Percentiles rank a stretch among this genome's conserved stretches.
Conservation (phyloP, 768 basidiomycete genomes). For the Pleurotus giganteus region DNA sequence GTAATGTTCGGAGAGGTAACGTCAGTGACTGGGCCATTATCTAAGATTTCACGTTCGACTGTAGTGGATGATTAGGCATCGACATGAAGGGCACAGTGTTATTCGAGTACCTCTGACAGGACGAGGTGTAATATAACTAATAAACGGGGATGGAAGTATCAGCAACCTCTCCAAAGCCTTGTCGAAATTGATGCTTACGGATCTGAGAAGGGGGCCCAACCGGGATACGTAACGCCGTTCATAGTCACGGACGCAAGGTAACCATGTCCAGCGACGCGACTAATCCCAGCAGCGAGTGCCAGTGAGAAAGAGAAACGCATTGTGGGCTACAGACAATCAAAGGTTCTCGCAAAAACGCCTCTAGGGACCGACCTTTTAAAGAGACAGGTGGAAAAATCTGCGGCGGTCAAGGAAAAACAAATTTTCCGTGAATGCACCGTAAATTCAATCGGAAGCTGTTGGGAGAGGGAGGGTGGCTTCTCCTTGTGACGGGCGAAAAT, state of each 20-base stretch:
- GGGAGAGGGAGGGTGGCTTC: too few relatives aligned
- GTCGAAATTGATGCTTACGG: constrained; percentile 5
- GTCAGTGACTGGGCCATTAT: constrained; percentile 17
- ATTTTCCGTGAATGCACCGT: neutral
- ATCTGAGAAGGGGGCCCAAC: constrained; percentile 13
- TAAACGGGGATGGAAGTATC: neutral
- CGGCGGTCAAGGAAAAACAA: neutral
- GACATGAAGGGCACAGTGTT: neutral
- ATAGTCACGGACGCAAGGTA: constrained; percentile 12
- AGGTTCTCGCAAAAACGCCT: neutral
- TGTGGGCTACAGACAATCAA: neutral
- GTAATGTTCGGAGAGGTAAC: constrained; percentile 15
- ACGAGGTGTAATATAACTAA: constrained; percentile 8
- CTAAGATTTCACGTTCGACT: constrained; percentile 11
- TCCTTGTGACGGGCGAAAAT: too few relatives aligned
- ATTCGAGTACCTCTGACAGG: constrained; percentile 6
- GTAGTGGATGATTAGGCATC: neutral
- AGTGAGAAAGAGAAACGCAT: neutral
- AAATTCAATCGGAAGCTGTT: too few relatives aligned
- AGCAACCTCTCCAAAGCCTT: neutral
- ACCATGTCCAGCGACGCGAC: constrained; percentile 10
- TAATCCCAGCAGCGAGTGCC: constrained; percentile 1
- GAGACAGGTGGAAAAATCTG: neutral
- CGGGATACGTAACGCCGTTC: constrained; percentile 14
- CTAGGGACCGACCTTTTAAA: neutral